phyloP scores from a whole-genome alignment of 73 alveolate genomes.

The Symbiodinium natans region DNA sequence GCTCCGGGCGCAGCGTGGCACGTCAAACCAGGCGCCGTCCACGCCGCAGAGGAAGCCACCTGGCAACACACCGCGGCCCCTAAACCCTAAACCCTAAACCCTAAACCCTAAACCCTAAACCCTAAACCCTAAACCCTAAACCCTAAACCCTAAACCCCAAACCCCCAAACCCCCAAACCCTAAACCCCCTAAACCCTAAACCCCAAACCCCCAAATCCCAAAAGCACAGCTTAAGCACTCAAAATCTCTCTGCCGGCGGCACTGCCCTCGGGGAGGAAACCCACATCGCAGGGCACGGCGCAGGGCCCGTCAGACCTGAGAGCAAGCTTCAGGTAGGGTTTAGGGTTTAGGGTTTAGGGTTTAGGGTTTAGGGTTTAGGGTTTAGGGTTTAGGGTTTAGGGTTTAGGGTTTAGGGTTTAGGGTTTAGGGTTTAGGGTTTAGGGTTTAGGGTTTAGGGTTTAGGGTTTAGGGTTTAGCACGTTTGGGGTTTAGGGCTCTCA shows the following conservation, averaged over 20 bases:
- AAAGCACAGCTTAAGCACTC: neutral
- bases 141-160: too few relatives aligned
- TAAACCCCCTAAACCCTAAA: neutral
- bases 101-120: too few relatives aligned
- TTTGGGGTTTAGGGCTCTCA: too few relatives aligned
- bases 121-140: too few relatives aligned
- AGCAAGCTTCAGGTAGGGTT: neutral
- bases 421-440: too few relatives aligned
- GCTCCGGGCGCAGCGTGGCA: conserved; percentile 42
- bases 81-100: too few relatives aligned
- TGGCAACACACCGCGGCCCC: neutral
- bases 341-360: neutral
- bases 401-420: too few relatives aligned
- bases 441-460: neutral
- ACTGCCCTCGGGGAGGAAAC: conserved; percentile 82
- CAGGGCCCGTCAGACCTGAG: conserved; percentile 71
- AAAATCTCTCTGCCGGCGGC: neutral
- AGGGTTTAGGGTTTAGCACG: neutral
- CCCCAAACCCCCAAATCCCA: neutral
- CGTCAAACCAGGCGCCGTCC: conserved; percentile 5
- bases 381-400: too few relatives aligned
- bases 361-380: too few relatives aligned
- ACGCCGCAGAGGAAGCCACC: conserved; percentile 33
- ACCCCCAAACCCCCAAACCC: neutral
- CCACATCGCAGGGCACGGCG: conserved; percentile 76